A percentile compares a stretch with the other conserved stretches of the same genome.
phyloP scores from a whole-genome alignment of 139 green algal species.

The Monoraphidium neglectum region DNA sequence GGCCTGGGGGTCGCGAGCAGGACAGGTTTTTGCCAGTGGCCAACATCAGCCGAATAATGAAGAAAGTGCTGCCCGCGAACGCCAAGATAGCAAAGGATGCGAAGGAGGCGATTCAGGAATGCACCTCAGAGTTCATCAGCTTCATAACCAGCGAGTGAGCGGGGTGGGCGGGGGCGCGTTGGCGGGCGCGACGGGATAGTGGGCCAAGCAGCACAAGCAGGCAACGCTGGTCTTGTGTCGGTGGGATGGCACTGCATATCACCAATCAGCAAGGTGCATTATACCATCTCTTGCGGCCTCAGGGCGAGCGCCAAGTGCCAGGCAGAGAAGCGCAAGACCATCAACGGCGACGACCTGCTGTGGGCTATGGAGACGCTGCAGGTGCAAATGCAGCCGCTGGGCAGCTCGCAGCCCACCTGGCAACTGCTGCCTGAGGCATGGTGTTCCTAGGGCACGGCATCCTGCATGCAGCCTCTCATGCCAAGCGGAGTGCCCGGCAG shows the following conservation, averaged over 20 bases:
- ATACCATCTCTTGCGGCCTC: constrained; percentile 4
- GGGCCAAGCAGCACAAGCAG: no score
- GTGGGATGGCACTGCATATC: no score
- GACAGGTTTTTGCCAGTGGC: constrained; percentile 97
- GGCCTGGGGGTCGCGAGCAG: constrained; percentile 73
- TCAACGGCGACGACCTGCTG: constrained; percentile 98
- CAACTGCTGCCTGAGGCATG: neutral
- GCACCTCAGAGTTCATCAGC: constrained; percentile 98
- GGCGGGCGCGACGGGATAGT: no score
- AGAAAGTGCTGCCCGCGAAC: constrained; percentile 87
- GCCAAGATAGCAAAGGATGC: constrained; percentile 99
- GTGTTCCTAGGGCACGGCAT: neutral
- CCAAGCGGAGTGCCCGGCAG: neutral
- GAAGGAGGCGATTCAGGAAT: constrained; percentile 99
- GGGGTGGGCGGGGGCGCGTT: neutral
- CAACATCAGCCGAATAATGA: constrained; percentile 99
- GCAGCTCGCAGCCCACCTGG: neutral
- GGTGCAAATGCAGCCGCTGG: constrained; percentile 74
- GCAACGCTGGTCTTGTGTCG: no score
- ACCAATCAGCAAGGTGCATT: neutral
- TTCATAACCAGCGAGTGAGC: constrained; percentile 99
- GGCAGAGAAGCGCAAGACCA: constrained; percentile 98
- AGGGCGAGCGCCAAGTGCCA: constrained; percentile 99
- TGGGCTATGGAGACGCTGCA: constrained; percentile 98
- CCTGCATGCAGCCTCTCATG: neutral